These are phyloP conservation scores for Chloris gayana DNA, from an alignment of 176 grass and related monocot species.

Conservation along the genomic window DNA sequence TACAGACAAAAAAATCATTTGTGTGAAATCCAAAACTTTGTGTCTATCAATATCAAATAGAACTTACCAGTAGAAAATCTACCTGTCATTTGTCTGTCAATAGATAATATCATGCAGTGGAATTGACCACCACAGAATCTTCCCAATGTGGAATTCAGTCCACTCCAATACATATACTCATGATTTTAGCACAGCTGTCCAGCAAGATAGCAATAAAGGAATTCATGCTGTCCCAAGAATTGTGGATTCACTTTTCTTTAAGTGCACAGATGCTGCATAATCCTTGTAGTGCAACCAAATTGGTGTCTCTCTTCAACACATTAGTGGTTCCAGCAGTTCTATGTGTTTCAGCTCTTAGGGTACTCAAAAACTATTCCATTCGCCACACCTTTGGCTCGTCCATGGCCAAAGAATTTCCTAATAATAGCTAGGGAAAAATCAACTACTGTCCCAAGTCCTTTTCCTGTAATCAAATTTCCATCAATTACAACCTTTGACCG, in stretches of 20 bases:
- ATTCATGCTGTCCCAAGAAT: conserved; percentile 26
- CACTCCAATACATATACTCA: conserved; percentile 29
- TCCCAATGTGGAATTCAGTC: conserved; percentile 26
- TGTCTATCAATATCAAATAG: conserved; percentile 35
- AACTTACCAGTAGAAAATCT: conserved; percentile 32
- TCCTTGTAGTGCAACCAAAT: conserved; percentile 9
- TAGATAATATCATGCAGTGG: conserved; percentile 33
- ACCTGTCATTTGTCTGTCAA: conserved; percentile 19
- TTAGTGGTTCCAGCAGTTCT: background rate
- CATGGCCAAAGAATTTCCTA: conserved; percentile 74
- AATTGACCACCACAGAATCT: conserved; percentile 34
- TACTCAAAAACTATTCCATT: conserved; percentile 94
- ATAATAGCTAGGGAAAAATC: conserved; percentile 78
- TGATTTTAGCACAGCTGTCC: conserved; percentile 36
- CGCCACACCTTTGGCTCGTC: conserved; percentile 73
- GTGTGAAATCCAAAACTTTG: background rate
- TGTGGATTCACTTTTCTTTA: conserved; percentile 9
- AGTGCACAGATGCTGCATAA: conserved; percentile 23
- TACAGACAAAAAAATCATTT: background rate
- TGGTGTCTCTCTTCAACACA: conserved; percentile 4
- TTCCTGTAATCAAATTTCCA: conserved; percentile 82
- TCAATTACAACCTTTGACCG: conserved; percentile 73
- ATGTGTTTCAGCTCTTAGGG: conserved; percentile 45
- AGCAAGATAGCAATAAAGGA: conserved; percentile 18
- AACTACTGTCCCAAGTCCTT: conserved; percentile 62